These are phyloP conservation scores for Neopestalotiopsis sp. DNA, from an alignment of 2,329 filamentous ascomycete genomes.

Conservation along the genomic window DNA sequence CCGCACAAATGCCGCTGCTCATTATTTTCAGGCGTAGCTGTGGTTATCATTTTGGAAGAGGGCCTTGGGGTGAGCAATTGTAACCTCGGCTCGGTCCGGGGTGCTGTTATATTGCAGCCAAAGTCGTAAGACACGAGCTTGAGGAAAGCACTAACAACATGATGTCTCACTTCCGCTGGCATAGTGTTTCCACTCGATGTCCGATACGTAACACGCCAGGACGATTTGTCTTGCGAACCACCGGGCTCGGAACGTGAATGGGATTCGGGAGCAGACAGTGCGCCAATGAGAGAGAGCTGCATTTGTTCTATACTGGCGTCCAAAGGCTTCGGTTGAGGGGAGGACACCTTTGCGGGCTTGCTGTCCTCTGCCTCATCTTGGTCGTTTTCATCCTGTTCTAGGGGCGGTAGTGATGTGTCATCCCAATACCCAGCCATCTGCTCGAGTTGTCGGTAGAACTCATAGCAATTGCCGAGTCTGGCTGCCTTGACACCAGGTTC, in stretches of 20 bases:
- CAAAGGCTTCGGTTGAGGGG: constrained; percentile 20
- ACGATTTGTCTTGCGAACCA: constrained; percentile 20
- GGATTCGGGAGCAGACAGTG: constrained; percentile 24
- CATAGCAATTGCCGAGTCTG: constrained; percentile 67
- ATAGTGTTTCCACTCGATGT: constrained; percentile 59
- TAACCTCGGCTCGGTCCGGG: constrained; percentile 64
- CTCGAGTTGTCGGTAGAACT: constrained; percentile 70
- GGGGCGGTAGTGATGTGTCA: constrained; percentile 54
- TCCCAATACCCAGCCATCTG: constrained; percentile 66
- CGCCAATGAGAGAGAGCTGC: constrained; percentile 22
- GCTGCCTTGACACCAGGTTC: constrained; percentile 58
- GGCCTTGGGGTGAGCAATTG: constrained; percentile 47
- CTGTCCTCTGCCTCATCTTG: constrained; percentile 17
- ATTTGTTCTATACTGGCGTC: constrained; percentile 28
- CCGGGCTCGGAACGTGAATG: constrained; percentile 20
- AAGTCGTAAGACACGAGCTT: constrained; percentile 72
- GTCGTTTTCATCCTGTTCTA: constrained; percentile 20
- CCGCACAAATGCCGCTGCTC: constrained; percentile 2
- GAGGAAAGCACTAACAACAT: constrained; percentile 63
- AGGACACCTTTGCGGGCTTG: constrained; percentile 19
- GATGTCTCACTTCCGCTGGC: constrained; percentile 63
- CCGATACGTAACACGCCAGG: constrained; percentile 44
- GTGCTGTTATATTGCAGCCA: constrained; percentile 63
- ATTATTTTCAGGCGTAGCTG: background rate
- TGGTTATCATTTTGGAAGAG: constrained; percentile 6